phyloP scores from a whole-genome alignment of 2,329 filamentous ascomycete species.

The Fusarium guadeloupense region DNA sequence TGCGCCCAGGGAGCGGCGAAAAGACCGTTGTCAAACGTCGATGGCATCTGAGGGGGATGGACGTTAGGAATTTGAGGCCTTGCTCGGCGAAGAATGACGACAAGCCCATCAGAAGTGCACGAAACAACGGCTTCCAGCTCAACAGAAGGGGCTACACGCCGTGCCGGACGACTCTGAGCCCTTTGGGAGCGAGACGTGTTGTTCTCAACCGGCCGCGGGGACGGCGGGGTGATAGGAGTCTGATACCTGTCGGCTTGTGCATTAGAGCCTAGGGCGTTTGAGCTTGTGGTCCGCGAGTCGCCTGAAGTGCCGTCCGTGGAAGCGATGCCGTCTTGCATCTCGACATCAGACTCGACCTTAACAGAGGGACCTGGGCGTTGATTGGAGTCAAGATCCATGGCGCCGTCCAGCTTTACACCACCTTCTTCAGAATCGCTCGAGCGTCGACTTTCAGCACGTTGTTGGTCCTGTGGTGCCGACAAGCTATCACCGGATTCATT shows the following conservation, averaged over 20 bases:
- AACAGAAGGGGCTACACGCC: conserved; percentile 56
- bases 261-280: conserved; percentile 10
- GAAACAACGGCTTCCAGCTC: conserved; percentile 92
- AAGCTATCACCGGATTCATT: not conserved
- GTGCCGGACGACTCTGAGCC: conserved; percentile 6
- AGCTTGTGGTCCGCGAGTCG: conserved; percentile 27
- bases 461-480: conserved; percentile 1
- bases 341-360: conserved; percentile 49
- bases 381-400: conserved; percentile 54
- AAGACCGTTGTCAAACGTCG: conserved; percentile 67
- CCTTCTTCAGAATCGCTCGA: conserved; percentile 56
- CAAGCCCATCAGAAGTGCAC: conserved; percentile 86
- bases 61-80: conserved; percentile 72
- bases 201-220: conserved; percentile 1
- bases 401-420: conserved; percentile 55
- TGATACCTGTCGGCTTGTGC: conserved; percentile 10
- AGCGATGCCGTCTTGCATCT: conserved; percentile 26
- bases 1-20: conserved; percentile 84
- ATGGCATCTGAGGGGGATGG: conserved; percentile 57
- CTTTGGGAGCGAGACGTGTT: conserved; percentile 4
- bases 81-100: conserved; percentile 80
- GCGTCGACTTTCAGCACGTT: conserved; percentile 40
- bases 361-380: conserved; percentile 45
- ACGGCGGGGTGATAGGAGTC: conserved; percentile 33
- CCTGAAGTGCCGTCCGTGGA: conserved; percentile 12